Conservation (phyloP, 345 rosid genomes). For the Citrus mangshanensis region DNA sequence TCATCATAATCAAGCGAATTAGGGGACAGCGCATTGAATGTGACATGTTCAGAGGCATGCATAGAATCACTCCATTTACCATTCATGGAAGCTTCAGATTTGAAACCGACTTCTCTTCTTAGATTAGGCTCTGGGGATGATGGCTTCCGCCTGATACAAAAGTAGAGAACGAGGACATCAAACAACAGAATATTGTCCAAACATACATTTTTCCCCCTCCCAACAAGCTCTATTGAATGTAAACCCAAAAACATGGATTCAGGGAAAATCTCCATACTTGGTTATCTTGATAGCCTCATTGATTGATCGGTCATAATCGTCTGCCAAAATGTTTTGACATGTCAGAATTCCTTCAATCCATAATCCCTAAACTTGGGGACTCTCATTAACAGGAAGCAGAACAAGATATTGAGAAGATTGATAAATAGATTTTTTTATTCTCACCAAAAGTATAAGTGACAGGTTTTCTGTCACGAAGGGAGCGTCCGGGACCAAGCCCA, state of each 20-base stretch:
- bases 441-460: conserved; percentile 95
- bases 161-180: conserved; percentile 16
- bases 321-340: conserved; percentile 46
- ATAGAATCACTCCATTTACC: conserved; percentile 61
- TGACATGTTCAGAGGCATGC: conserved; percentile 38
- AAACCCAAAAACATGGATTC: neutral
- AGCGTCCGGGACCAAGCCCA: conserved; percentile 79
- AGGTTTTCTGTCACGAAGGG: conserved; percentile 92
- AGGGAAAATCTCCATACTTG: conserved; percentile 47
- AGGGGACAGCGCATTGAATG: conserved; percentile 49
- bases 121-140: conserved; percentile 74
- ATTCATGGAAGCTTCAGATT: conserved; percentile 67
- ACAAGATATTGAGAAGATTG: neutral
- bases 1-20: conserved; percentile 70
- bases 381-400: neutral
- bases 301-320: conserved; percentile 97
- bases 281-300: conserved; percentile 96
- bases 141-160: conserved; percentile 60
- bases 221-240: neutral
- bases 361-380: neutral
- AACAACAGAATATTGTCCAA: neutral
- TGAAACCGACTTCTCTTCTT: conserved; percentile 59
- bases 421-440: conserved; percentile 12
- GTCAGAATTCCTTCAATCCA: neutral
- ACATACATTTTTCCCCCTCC: neutral